Evolutionary conservation across 331 rosid genomes (phyloP), one percentile per base, ranked within the genome.

Genomic region (Rhamnella rubrinervis): DNA sequence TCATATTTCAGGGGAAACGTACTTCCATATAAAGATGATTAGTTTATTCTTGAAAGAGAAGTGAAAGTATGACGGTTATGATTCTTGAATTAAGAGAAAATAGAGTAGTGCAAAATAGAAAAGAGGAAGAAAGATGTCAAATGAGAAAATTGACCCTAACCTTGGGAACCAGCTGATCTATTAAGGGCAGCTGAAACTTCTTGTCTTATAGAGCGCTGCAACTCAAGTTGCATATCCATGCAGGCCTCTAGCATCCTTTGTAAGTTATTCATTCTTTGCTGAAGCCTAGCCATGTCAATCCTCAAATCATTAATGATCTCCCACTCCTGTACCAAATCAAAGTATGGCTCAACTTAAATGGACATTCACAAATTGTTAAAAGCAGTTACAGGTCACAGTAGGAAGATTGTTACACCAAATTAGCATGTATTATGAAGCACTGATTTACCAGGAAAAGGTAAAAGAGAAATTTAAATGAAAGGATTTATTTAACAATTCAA

Each of bases 151-250:
- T 8, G 8, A 18, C 19, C 21, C 72, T 66, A 77, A 91, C 99
- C 99, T 82, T 82, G 79, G 35, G 87, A 85, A 80, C 78, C 77
- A 71, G 87, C 44, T 52, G 99, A 75, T 68, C 96, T 89, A 74
- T 95, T 95, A 26, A 95, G 79, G 71, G 99, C 99, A 59, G 92
- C 95, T 68, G 99, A 91, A 55, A 95, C 99, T 82, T 95, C 99
- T 79, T 95, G 96, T 72, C 89, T 84, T 50, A 95, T 91, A n/a
- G 97, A 91, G 80, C 96, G 97, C 73, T 95, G 99, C 89, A 95
- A 69, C 85, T 95, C 99, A 23, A 91, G 93, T 71, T 91, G 99
- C 99, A 95, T 95, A 81, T 95, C 99, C 99, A 95, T 91, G 77
- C 99, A 95, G 64, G 99, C 84, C 81, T 87, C 97, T 74, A 95